A percentile compares a stretch with the other conserved stretches of the same genome.
These are phyloP conservation scores for Cylindrodendrum hubeiense DNA, from an alignment of 2,329 filamentous ascomycete species.

Conservation along the genomic window DNA sequence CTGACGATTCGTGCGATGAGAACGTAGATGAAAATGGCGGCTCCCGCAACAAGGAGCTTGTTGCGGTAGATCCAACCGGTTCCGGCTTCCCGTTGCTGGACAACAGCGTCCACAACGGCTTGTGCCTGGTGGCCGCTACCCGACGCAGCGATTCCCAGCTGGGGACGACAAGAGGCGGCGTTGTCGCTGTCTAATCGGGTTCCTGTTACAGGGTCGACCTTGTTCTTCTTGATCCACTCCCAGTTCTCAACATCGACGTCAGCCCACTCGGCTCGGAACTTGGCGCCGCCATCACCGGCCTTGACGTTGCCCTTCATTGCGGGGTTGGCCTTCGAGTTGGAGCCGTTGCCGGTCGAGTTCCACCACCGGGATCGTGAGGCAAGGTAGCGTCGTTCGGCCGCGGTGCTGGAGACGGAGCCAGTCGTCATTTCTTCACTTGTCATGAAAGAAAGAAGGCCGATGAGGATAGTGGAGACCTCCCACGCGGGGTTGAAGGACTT, in stretches of 20 bases:
- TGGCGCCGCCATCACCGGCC: conserved; percentile 90
- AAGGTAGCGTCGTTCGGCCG: conserved; percentile 81
- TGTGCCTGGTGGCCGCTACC: conserved; percentile 71
- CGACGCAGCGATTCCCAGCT: conserved; percentile 69
- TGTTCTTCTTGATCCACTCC: conserved; percentile 88
- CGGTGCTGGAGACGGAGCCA: conserved; percentile 83
- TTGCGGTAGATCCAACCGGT: conserved; percentile 86
- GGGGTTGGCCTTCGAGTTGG: conserved; percentile 66
- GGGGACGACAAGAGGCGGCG: conserved; percentile 64
- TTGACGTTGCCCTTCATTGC: conserved; percentile 83
- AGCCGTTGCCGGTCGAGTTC: conserved; percentile 94
- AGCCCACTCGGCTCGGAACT: conserved; percentile 91
- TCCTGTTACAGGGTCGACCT: conserved; percentile 83
- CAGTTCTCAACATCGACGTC: conserved; percentile 91
- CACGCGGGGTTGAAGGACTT: conserved; percentile 98
- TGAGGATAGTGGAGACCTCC: conserved; percentile 97
- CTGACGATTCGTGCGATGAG: conserved; percentile 81
- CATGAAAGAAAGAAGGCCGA: conserved; percentile 96
- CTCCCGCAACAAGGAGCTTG: conserved; percentile 79
- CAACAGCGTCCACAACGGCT: conserved; percentile 82
- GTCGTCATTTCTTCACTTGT: conserved; percentile 99
- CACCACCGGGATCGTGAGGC: conserved; percentile 90
- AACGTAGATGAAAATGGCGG: conserved; percentile 83
- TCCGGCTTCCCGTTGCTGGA: conserved; percentile 81
- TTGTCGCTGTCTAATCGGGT: conserved; percentile 64